phyloP scores from a whole-genome alignment of 73 alveolate species.

The Diophrys appendiculata region DNA sequence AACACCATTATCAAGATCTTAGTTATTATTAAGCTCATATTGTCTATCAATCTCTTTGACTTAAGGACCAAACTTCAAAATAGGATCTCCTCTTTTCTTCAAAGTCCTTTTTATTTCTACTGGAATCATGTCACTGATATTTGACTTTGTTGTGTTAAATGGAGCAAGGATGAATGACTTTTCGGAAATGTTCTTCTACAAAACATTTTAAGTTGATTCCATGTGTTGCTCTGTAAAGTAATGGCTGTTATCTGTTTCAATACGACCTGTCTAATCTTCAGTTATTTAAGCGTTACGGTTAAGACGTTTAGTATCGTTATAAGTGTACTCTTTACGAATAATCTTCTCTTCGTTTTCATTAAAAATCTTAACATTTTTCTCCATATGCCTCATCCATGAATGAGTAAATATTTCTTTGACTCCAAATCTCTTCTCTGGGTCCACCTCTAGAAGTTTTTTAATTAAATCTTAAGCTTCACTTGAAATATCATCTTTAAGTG shows the following conservation, averaged over 20 bases:
- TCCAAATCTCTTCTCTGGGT: conserved; percentile 26
- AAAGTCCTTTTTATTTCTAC: background rate
- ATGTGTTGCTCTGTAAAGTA: background rate
- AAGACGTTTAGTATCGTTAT: background rate
- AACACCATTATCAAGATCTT: conserved; percentile 34
- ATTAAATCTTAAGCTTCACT: conserved; percentile 31
- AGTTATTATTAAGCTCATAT: conserved; percentile 30
- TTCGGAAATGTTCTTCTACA: conserved; percentile 1
- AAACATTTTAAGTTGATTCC: background rate
- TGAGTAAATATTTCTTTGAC: conserved; percentile 21
- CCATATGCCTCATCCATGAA: conserved; percentile 27
- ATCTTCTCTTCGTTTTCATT: conserved; percentile 20
- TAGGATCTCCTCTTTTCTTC: background rate
- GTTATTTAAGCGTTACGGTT: too few relatives aligned
- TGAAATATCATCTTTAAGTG: conserved; percentile 25
- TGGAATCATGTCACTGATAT: background rate
- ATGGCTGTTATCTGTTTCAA: background rate
- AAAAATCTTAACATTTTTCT: conserved; percentile 11
- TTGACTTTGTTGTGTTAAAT: conserved; percentile 3
- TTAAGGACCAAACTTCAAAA: conserved; percentile 15
- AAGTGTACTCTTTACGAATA: background rate
- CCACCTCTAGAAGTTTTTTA: conserved; percentile 16
- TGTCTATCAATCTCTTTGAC: conserved; percentile 34
- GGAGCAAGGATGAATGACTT: conserved; percentile 16
- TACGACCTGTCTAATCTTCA: too few relatives aligned